Evolutionary conservation across 2,329 filamentous ascomycete species (phyloP).

Genomic region (Sclerotinia minor): DNA sequence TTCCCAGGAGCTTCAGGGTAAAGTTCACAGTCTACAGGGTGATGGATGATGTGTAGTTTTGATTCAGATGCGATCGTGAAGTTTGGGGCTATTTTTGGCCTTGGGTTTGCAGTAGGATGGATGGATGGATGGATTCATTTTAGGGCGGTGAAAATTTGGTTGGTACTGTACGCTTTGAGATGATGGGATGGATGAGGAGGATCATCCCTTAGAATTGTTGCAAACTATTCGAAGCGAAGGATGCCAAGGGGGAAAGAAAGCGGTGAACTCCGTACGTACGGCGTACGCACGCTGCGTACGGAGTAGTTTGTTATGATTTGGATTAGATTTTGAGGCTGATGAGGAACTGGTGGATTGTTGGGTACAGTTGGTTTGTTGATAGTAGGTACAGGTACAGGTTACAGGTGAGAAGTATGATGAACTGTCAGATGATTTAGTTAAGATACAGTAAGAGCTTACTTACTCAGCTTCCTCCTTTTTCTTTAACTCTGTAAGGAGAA

Average conservation of each 20-base stretch:
- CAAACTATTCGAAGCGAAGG: background rate
- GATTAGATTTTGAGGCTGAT: conserved; percentile 5
- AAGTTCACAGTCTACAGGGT: background rate
- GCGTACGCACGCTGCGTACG: no score
- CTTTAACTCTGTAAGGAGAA: background rate
- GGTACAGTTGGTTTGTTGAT: background rate
- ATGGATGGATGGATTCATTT: no score
- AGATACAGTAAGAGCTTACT: conserved; percentile 4
- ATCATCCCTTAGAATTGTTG: background rate
- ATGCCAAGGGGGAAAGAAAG: background rate
- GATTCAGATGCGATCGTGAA: background rate
- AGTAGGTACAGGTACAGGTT: background rate
- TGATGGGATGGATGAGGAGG: background rate
- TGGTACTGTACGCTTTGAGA: background rate
- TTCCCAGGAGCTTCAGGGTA: background rate
- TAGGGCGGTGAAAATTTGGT: background rate
- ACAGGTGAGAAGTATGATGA: conserved; percentile 3
- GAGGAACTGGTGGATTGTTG: conserved; percentile 12
- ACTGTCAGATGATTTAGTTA: conserved; percentile 13
- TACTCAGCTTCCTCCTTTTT: conserved; percentile 6
- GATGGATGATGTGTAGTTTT: no score
- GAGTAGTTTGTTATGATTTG: background rate
- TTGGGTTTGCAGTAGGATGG: background rate
- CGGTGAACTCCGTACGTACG: background rate
- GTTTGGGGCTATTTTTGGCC: background rate